Percentiles rank a stretch among this genome's conserved stretches.
Evolutionary conservation across 345 rosid species (phyloP).

Genomic region (Erysimum cheiranthoides): DNA sequence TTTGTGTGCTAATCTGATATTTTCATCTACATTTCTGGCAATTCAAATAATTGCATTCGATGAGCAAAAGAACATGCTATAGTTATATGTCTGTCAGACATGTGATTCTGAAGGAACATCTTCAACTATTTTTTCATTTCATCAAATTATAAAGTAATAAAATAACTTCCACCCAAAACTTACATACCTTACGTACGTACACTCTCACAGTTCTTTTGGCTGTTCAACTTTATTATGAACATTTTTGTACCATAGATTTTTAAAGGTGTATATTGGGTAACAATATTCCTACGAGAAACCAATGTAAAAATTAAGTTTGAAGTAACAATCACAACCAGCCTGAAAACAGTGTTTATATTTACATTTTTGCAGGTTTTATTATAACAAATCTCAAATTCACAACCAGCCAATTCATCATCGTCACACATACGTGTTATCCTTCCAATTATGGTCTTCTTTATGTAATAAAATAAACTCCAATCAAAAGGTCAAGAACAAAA

Average conservation of each 20-base stretch:
- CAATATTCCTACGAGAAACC: no score
- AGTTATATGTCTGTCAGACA: neutral
- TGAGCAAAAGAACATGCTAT: neutral
- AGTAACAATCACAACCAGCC: neutral
- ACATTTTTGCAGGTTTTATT: slow-evolving; percentile 16
- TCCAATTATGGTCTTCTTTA: slow-evolving; percentile 15
- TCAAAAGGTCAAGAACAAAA: neutral
- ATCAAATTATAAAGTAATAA: neutral
- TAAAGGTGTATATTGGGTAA: no score
- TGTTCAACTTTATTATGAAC: no score
- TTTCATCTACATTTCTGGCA: neutral
- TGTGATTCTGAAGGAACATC: neutral
- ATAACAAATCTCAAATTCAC: neutral
- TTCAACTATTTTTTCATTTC: neutral
- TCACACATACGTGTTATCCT: slow-evolving; percentile 39
- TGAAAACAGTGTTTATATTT: neutral
- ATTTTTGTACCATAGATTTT: neutral
- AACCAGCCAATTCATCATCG: slow-evolving; percentile 29
- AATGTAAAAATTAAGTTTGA: neutral
- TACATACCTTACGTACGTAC: neutral
- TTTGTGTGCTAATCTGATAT: neutral
- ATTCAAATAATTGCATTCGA: neutral
- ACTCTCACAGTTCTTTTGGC: neutral
- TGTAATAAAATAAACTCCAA: neutral
- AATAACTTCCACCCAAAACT: neutral